phyloP scores from a whole-genome alignment of 305 asterid species.

The Rubia tinctorum region DNA sequence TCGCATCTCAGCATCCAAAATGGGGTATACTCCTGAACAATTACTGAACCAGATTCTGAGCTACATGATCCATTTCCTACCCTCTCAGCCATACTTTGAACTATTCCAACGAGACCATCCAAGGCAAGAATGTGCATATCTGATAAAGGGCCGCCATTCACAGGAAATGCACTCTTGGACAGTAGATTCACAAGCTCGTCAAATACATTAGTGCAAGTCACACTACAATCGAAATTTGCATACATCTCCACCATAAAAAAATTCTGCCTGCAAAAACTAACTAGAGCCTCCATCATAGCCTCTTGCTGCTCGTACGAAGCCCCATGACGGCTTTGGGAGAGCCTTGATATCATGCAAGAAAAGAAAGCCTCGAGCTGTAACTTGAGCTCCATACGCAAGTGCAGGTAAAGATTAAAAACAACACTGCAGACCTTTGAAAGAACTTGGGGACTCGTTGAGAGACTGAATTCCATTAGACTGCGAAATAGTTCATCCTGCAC shows the following conservation, averaged over 20 bases:
- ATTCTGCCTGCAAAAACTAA: slow-evolving; percentile 92
- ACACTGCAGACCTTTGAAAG: slow-evolving; percentile 96
- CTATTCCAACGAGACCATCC: slow-evolving; percentile 94
- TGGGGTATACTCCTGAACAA: slow-evolving; percentile 77
- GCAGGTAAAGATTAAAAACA: slow-evolving; percentile 83
- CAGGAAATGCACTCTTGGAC: slow-evolving; percentile 95
- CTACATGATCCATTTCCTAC: slow-evolving; percentile 70
- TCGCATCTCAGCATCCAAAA: slow-evolving; percentile 97
- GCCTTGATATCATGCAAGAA: slow-evolving; percentile 90
- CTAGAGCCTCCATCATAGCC: slow-evolving; percentile 83
- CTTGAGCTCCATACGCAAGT: slow-evolving; percentile 78
- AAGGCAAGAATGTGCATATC: slow-evolving; percentile 95
- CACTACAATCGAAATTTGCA: slow-evolving; percentile 90
- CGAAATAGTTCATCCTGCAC: slow-evolving; percentile 92
- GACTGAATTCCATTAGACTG: slow-evolving; percentile 88
- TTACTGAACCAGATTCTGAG: slow-evolving; percentile 55
- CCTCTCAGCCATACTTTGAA: slow-evolving; percentile 99
- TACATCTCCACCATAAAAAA: slow-evolving; percentile 91
- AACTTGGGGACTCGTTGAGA: slow-evolving; percentile 85
- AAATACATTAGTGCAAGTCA: slow-evolving; percentile 87
- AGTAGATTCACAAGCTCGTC: slow-evolving; percentile 92
- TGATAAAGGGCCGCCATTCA: slow-evolving; percentile 84
- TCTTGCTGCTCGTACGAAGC: slow-evolving; percentile 76
- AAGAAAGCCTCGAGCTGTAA: slow-evolving; percentile 98
- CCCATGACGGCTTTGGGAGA: slow-evolving; percentile 85